These are phyloP conservation scores for Tolypocladium guangdongense DNA, from an alignment of 2,329 filamentous ascomycete genomes.

Conservation along the genomic window DNA sequence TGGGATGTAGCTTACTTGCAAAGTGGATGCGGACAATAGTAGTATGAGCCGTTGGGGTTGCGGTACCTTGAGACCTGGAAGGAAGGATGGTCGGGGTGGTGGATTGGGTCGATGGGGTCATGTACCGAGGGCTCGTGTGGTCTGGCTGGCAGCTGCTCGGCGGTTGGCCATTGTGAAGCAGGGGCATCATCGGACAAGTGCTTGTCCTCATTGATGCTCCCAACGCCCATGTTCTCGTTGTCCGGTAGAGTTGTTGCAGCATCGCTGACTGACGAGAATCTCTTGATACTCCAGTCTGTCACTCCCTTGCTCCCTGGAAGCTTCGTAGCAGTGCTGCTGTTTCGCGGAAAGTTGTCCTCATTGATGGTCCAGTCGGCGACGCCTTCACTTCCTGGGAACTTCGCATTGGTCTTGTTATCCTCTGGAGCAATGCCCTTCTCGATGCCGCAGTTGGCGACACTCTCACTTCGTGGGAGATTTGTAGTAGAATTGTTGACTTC, in stretches of 20 bases:
- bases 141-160: not conserved
- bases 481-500: not conserved
- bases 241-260: not conserved
- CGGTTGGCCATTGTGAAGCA: not conserved
- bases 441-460: not conserved
- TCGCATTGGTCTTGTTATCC: not conserved
- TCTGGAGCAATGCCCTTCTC: not conserved
- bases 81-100: conserved; percentile 34
- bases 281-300: not conserved
- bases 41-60: conserved; percentile 29
- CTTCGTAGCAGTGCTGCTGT: not conserved
- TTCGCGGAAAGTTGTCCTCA: not conserved
- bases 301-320: conserved; percentile 5
- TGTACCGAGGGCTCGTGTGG: not conserved
- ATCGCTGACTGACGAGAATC: not conserved
- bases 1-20: conserved; percentile 34
- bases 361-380: not conserved
- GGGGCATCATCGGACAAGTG: not conserved
- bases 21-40: conserved; percentile 38
- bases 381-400: not conserved
- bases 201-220: not conserved
- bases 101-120: conserved; percentile 9
- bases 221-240: not conserved
- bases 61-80: conserved; percentile 40
- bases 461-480: not conserved